Percentiles rank a stretch among this genome's conserved stretches.
These are phyloP conservation scores for Sophora flavescens DNA, from an alignment of 306 rosid species.

Conservation along the genomic window DNA sequence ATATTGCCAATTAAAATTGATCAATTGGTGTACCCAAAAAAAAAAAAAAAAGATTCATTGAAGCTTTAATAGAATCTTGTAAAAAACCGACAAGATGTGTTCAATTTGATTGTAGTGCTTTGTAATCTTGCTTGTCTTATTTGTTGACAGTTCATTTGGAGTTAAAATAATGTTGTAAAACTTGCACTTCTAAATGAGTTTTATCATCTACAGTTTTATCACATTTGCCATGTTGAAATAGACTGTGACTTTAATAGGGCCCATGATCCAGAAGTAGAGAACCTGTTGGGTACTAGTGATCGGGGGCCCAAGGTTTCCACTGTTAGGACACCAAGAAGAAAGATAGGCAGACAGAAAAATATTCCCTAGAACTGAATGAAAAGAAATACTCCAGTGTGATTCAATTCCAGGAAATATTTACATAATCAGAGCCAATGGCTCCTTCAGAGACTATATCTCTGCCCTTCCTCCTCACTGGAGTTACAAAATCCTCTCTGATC, in stretches of 20 bases:
- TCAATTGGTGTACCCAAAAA: not conserved
- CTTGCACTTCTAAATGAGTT: constrained; percentile 7
- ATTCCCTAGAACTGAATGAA: too few species aligned
- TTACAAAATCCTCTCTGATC: too few species aligned
- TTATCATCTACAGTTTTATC: not conserved
- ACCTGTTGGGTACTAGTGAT: too few species aligned
- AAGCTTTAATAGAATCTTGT: constrained; percentile 29
- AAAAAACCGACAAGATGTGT: constrained; percentile 21
- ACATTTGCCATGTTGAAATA: not conserved
- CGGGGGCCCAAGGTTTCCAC: too few species aligned
- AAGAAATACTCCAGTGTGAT: too few species aligned
- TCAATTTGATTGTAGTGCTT: not conserved
- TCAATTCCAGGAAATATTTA: too few species aligned
- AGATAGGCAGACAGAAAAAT: too few species aligned
- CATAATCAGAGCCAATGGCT: too few species aligned
- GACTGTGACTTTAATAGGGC: not conserved
- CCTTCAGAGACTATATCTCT: too few species aligned
- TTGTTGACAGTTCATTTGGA: constrained; percentile 24
- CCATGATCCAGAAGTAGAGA: too few species aligned
- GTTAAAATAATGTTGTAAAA: not conserved
- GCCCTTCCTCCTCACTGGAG: too few species aligned
- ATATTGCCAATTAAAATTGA: constrained; percentile 9
- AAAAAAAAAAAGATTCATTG: not conserved
- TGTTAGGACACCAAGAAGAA: too few species aligned
- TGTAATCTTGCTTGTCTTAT: constrained; percentile 2